Base-by-base conservation (phyloP, 1,284 basidiomycete genomes). In the Irpex sp. region DNA sequence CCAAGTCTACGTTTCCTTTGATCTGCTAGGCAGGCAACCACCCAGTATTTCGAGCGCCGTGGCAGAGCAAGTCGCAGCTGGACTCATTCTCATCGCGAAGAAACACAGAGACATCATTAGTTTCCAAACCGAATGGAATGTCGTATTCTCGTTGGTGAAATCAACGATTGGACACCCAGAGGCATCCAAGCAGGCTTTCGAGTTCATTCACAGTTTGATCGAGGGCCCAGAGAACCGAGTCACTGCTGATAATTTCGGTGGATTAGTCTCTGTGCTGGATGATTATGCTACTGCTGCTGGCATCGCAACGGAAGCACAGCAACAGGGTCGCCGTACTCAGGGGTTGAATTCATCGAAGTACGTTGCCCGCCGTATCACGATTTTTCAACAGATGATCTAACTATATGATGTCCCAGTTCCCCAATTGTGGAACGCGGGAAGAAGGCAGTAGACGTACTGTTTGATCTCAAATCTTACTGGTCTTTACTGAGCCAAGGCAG, bases 111-210 rank as follows among this genome's bases (percentile, higher is more conserved):
- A 86, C 4, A 86, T 94, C 36, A 86, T 94, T 67, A 92, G 87
- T 64, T 96, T 94, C 2, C 90, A 92, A 69, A 98, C 97, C 0
- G 96, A 99, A 76, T 99, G 97, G 97, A 93, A 93, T 61, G 80
- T 98, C 40, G 85, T 97, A 15, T 94, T 97, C 70, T 90, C 94
- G 0, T 81, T 98, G n/a, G 85, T 99, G 68, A 86, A 93, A 49
- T 91, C 90, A 0, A 95, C 94, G 0, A 86, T 94, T 55, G 83
- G 89, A 6, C 92, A 97, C 70, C 87, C 93, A n/a, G 93, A 94
- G 75, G 95, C 96, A 1, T 89, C 92, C 34, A 89, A 92, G 55
- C 80, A 89, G 56, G 92, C 95, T 1, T 93, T 98, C 70, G 86
- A 89, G 8, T 82, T 96, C 5, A 78, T 96, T 26, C 77, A 84